Base-by-base conservation (phyloP, 768 basidiomycete genomes). In the Suillus subalutaceus region DNA sequence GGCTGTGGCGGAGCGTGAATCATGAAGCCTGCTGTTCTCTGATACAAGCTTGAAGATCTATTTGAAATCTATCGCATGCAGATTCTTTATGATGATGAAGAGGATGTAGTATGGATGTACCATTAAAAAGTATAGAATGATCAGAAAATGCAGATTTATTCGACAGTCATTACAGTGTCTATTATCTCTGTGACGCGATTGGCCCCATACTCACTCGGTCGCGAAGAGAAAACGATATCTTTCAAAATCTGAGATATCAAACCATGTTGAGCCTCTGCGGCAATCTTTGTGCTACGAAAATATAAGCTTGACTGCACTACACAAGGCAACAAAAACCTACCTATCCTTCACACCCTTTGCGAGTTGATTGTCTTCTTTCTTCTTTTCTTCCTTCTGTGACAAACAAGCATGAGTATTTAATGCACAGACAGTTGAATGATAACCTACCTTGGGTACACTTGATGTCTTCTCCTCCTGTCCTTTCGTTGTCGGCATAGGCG, bases 231-330 rank as follows among this genome's bases (percentile, higher is more conserved):
- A 48, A 98, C 86, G 53, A 94, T 86, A 68, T 97, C 95, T 75
- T 99, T 98, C 74, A 99, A 84, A 6, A 97, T 88, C 74, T 98
- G 96, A 2, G 95, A 84, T 67, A 97, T 95, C 63, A 99, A 86
- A 2, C 95, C 96, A 70, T 98, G 96, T 70, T 97, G 94, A 1
- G 93, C 93, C 74, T 98, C 96, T 5, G 90, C 85, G 0, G 95
- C 89, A 63, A 98, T 94, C 72, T 92, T 95, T 48, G 88, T 90
- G 75, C 96, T 98, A 71, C 35, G 13, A 13, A 41, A 38, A 5
- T 43, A 26, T 32, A 53, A 68, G 4, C 37, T 38, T 43, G 35
- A 32, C 7, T 13, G 7, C 18, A 57, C 41, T 41, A 52, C 57
- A 53, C 16, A 4, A 23, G 52, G 35, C 78, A 82, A 60, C 68